Conservation (phyloP, 306 rosid genomes). For the Urtica urens region DNA sequence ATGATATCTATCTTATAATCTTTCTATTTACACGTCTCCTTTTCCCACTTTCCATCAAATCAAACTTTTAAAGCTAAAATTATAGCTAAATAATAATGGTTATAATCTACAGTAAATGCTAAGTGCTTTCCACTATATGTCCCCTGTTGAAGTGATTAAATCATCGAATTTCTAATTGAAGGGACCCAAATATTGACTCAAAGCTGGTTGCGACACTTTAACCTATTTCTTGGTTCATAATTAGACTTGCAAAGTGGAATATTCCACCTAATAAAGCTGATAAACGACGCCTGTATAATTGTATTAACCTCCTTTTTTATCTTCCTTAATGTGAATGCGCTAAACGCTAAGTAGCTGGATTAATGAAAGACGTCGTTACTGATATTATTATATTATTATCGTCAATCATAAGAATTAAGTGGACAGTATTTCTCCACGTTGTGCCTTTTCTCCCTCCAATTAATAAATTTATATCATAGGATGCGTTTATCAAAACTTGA, state of each 20-base stretch:
- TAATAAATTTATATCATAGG: constrained; percentile 36
- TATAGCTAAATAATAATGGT: constrained; percentile 4
- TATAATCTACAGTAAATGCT: constrained; percentile 13
- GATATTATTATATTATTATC: not conserved
- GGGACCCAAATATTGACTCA: constrained; percentile 22
- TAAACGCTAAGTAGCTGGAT: constrained; percentile 28
- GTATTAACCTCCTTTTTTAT: no score
- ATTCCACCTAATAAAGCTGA: constrained; percentile 39
- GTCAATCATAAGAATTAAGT: not conserved
- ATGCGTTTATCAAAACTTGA: constrained; percentile 30
- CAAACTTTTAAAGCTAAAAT: constrained; percentile 16
- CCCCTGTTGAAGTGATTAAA: constrained; percentile 19
- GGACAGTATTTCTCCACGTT: constrained; percentile 27
- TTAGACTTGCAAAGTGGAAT: constrained; percentile 35
- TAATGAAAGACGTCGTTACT: not conserved
- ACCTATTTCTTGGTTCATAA: constrained; percentile 27
- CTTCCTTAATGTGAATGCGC: constrained; percentile 5
- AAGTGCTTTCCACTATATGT: constrained; percentile 22
- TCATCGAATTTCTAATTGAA: constrained; percentile 13
- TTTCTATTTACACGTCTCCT: constrained; percentile 2
- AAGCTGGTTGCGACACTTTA: constrained; percentile 33
- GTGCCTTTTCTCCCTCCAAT: constrained; percentile 10
- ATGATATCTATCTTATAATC: no score
- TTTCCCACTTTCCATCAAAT: constrained; percentile 13
- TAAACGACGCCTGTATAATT: constrained; percentile 11